Conservation (phyloP, 2,329 filamentous ascomycete species). For the Metarhizium brunneum region DNA sequence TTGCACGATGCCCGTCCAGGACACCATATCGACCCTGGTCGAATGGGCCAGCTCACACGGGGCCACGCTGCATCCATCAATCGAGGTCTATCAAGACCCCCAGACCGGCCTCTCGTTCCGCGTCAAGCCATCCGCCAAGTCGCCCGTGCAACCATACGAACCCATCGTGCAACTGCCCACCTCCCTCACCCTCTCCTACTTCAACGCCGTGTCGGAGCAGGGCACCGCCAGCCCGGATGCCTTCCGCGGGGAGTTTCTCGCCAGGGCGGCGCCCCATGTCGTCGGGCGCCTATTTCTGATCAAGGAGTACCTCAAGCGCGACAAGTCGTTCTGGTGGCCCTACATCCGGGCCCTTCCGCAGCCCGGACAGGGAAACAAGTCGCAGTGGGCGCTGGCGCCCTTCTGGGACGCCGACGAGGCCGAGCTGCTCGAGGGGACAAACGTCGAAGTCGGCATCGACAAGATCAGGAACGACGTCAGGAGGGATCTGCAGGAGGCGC, state of each 20-base stretch:
- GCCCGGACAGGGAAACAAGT: constrained; percentile 34
- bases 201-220: constrained; percentile 37
- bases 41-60: constrained; percentile 38
- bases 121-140: constrained; percentile 26
- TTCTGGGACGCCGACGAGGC: constrained; percentile 56
- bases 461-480: constrained; percentile 38
- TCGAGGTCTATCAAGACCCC: constrained; percentile 44
- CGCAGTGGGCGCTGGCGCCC: constrained; percentile 46
- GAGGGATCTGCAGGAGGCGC: constrained; percentile 35
- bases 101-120: constrained; percentile 46
- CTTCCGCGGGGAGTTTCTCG: constrained; percentile 43
- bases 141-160: constrained; percentile 25
- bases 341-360: constrained; percentile 60
- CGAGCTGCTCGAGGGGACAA: constrained; percentile 45
- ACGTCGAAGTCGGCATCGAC: constrained; percentile 37
- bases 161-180: constrained; percentile 43
- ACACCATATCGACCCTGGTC: constrained; percentile 27
- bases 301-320: constrained; percentile 52
- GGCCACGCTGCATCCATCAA: constrained; percentile 37
- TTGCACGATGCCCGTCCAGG: constrained; percentile 8
- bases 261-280: constrained; percentile 44
- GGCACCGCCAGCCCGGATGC: constrained; percentile 7
- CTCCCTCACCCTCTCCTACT: constrained; percentile 46
- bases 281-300: constrained; percentile 60
- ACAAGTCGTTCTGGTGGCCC: constrained; percentile 55